Conservation (phyloP, 2,329 filamentous ascomycete species). For the Ceratocystis lukuohia region DNA sequence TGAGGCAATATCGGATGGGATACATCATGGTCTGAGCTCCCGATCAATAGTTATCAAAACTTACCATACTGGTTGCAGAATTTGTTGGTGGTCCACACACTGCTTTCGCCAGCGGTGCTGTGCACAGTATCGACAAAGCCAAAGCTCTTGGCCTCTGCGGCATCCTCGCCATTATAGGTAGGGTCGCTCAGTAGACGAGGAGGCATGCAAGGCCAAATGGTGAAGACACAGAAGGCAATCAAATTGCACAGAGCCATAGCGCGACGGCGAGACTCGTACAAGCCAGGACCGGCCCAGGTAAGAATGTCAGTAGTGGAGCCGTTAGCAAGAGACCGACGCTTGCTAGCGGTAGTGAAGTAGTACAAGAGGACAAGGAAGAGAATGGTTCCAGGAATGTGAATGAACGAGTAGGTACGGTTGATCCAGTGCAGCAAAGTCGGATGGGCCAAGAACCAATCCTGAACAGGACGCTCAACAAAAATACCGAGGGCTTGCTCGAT, state of each 20-base stretch:
- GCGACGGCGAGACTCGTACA: conserved; percentile 43
- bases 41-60: conserved; percentile 21
- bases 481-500: conserved; percentile 51
- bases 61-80: conserved; percentile 64
- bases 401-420: conserved; percentile 62
- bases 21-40: not conserved
- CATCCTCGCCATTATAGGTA: conserved; percentile 40
- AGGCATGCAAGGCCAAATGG: conserved; percentile 52
- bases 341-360: conserved; percentile 54
- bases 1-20: not conserved
- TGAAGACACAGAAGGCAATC: conserved; percentile 47
- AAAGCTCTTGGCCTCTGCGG: conserved; percentile 45
- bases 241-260: conserved; percentile 51
- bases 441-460: conserved; percentile 38
- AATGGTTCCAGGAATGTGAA: conserved; percentile 65
- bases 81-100: conserved; percentile 57
- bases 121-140: conserved; percentile 51
- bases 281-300: conserved; percentile 29
- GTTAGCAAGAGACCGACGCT: conserved; percentile 28
- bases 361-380: conserved; percentile 52
- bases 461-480: conserved; percentile 51
- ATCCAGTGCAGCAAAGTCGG: conserved; percentile 51
- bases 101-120: conserved; percentile 37
- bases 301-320: conserved; percentile 24
- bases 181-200: conserved; percentile 46